Evolutionary conservation across 2,329 filamentous ascomycete species (phyloP), one percentile per base, ranked within the genome.

Genomic region (Epichloe typhina): DNA sequence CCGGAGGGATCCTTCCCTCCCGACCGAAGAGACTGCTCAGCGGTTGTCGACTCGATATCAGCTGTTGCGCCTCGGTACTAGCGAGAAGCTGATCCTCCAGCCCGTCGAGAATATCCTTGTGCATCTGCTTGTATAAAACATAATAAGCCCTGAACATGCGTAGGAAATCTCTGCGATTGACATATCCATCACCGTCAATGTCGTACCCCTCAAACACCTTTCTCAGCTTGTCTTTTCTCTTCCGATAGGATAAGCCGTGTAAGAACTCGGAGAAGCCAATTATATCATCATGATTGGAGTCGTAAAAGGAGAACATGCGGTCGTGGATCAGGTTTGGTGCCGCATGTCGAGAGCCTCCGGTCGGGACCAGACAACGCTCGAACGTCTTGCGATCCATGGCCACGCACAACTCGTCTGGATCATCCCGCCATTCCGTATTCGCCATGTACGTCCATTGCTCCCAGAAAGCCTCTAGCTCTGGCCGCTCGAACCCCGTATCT

Each of bases 361-460:
- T 86, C 3, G 88, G 88, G 7, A 94, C 83, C 53, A 97, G 82
- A 58, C 89, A 95, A 46, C 86, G 82, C 63, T 96, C 88, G 67
- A 98, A 98, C 0, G 88, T 95, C 66, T 85, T 86, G 54, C 89
- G 82, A 63, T 97, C 90, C 72, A 97, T 94, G 36, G 89, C 93
- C 58, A 91, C 75, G 50, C 78, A 74, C 41, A 96, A 75, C 21
- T 83, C 77, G 58, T 86, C 82, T 0, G 88, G 86, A 62, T 97
- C 91, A 17, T 84, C 79, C 36, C 80, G 72, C 84, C 86, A 95
- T 62, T 91, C 83, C 5, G 83, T 84, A 57, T 86, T 91, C 41
- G 91, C 91, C 67, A 96, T 83, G 64, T 90, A 96, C 5, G 87
- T 90, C 77, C 95, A 98, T 62, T 97, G 91, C 62, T 97, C 91